Base-by-base conservation (phyloP, 805 yeast species). In the Saccharomycopsis synnaedendra region DNA sequence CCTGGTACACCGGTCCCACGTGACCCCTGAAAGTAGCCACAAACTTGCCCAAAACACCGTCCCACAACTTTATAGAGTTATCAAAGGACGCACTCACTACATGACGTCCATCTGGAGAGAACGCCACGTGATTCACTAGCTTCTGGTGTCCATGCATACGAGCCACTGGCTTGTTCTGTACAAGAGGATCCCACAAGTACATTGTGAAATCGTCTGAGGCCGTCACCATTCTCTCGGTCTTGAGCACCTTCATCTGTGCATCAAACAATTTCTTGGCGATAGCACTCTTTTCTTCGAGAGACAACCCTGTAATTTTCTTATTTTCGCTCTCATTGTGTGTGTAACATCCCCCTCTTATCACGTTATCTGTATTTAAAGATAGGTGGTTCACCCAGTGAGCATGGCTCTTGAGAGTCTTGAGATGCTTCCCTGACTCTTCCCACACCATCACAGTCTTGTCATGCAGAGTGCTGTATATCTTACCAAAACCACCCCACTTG, bases 371-470 rank as follows among this genome's bases (percentile, higher is more conserved):
- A 1, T 95, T 85, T 40, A 93, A 68, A 0, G 96, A 84, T 50
- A 93, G 69, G 65, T 90, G 97, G 62, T 93, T 93, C 43, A 93
- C 93, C 98, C 98, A 93, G 66, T 93, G 98, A 1, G 95, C 97
- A 62, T 93, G 98, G 41, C 93, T 75, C 61, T 80, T 81, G 55
- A 93, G 68, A 60, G 85, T 86, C 34, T 84, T 70, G 55, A 94
- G 77, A 55, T 75, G 76, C 32, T 97, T 97, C 43, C 75, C 76
- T 39, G 72, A 67, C 4, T 85, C 78, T 58, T 85, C 90, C 98
- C 98, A 93, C 1, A 85, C 85, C 63, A 81, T 83, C 54, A 93
- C 82, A 4, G 96, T 85, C 60, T 89, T 90, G 64, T 93, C 98
- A 60, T 93, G 97, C 5, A 97, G 88, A 1, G 85, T 89, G 33